Conservation (phyloP, 768 basidiomycete species). For the Russula abietina region DNA sequence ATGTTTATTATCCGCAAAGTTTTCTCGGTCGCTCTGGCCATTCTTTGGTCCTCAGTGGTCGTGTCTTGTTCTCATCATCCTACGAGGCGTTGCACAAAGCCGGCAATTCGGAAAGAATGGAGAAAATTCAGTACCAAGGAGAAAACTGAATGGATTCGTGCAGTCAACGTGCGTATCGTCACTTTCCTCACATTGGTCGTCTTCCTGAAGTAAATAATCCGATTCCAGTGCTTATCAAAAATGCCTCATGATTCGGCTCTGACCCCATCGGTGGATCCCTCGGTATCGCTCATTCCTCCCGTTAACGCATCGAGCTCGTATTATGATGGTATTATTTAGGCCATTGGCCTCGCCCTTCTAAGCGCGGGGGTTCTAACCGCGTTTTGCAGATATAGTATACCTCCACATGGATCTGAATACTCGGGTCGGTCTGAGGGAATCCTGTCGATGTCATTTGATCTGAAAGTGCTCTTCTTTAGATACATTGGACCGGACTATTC, state of each 20-base stretch:
- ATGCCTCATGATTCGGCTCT: constrained; percentile 22
- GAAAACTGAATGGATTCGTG: constrained; percentile 27
- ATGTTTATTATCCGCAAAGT: background rate
- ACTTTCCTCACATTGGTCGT: background rate
- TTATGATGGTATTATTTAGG: constrained; percentile 17
- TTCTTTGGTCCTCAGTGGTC: background rate
- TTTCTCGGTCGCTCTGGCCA: background rate
- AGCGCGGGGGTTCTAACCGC: background rate
- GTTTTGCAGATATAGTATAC: constrained; percentile 25
- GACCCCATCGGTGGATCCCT: constrained; percentile 8
- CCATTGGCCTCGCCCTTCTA: background rate
- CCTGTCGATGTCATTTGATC: background rate
- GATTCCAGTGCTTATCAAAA: constrained; percentile 8
- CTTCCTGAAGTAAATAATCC: background rate
- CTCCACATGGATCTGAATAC: constrained; percentile 30
- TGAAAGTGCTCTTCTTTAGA: constrained; percentile 7
- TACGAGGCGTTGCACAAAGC: constrained; percentile 14
- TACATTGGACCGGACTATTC: constrained; percentile 28
- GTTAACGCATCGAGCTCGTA: constrained; percentile 22
- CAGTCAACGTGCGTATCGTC: constrained; percentile 25
- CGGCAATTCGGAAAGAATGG: constrained; percentile 28
- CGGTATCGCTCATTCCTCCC: constrained; percentile 17
- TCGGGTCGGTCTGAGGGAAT: constrained; percentile 4
- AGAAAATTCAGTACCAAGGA: constrained; percentile 21
- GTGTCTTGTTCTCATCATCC: background rate